Evolutionary conservation across 139 green algal species (phyloP), one percentile per base, ranked within the genome.

Genomic region (Chlorella sp.): DNA sequence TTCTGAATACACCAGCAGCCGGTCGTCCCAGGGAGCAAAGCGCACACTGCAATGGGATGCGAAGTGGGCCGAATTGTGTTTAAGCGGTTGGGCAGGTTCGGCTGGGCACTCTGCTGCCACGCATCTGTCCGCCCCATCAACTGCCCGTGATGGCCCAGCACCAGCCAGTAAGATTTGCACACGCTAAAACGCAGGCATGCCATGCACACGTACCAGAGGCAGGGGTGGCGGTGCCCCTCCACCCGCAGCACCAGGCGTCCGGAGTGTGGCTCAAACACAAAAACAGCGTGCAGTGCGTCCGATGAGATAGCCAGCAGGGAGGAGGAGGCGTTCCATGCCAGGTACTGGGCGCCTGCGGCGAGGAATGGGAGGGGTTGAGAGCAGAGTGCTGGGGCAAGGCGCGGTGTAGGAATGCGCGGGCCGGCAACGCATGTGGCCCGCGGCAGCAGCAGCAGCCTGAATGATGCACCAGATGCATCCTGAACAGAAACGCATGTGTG

Each of bases 1-100:
- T 34, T 89, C 86, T 2, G 32, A 34, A 44, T 86, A 89, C n/a
- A 85, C 47, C 18, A 89, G 69, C 41, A 87, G 44, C 32, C 26
- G 30, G 68, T 82, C 69, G 34, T 82, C 44, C 80, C 86, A 84
- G 21, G 86, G 80, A 15, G 72, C 80, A 74, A 89, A 89, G 47
- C 26, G 18, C 2, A 78, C 36, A 34, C 76, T 82, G 76, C 75
- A 39, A 20, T 38, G 4, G 36, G 60, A 17, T 51, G n/a, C n/a
- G n/a, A n/a, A n/a, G n/a, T n/a, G n/a, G n/a, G n/a, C n/a, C n/a
- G n/a, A n/a, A n/a, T n/a, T n/a, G n/a, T n/a, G n/a, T n/a, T n/a
- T n/a, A n/a, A n/a, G n/a, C n/a, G n/a, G n/a, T n/a, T n/a, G n/a
- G n/a, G n/a, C n/a, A n/a, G n/a, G n/a, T n/a, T n/a, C n/a, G n/a